phyloP scores from a whole-genome alignment of 257 asterid species.

The Solanum verrucosum region DNA sequence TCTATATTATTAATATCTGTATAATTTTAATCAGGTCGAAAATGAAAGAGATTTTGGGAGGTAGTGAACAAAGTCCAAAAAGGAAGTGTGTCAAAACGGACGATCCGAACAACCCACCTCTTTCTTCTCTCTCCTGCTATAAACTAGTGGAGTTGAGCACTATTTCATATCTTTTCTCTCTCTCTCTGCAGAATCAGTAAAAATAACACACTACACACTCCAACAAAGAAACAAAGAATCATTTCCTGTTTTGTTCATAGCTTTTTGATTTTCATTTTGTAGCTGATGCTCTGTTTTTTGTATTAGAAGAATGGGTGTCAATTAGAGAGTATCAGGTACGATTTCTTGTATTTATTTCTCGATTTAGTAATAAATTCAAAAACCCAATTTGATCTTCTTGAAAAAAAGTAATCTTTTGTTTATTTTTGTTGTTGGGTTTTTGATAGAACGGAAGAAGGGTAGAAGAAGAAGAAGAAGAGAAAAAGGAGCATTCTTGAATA shows the following conservation, averaged over 20 bases:
- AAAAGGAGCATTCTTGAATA: neutral
- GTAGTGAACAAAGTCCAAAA: neutral
- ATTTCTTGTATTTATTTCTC: neutral
- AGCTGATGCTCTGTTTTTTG: neutral
- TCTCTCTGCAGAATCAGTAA: neutral
- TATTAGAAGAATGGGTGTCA: neutral
- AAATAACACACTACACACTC: neutral
- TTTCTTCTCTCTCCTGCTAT: neutral
- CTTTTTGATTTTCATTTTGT: neutral
- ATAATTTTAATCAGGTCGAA: accelerated
- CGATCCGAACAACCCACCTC: constrained; percentile 1
- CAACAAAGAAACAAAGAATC: neutral
- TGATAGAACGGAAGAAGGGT: neutral
- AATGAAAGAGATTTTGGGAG: neutral
- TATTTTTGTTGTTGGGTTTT: neutral
- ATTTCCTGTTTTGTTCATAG: neutral
- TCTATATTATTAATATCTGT: accelerated
- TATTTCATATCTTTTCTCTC: neutral
- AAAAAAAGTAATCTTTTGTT: neutral
- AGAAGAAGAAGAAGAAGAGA: neutral
- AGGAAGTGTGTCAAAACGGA: neutral
- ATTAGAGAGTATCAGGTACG: neutral
- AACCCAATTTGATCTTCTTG: neutral
- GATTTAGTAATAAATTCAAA: neutral
- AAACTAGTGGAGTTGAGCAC: neutral